Base-by-base conservation (phyloP, 2,329 filamentous ascomycete species). In the Colletotrichum spaethianum region DNA sequence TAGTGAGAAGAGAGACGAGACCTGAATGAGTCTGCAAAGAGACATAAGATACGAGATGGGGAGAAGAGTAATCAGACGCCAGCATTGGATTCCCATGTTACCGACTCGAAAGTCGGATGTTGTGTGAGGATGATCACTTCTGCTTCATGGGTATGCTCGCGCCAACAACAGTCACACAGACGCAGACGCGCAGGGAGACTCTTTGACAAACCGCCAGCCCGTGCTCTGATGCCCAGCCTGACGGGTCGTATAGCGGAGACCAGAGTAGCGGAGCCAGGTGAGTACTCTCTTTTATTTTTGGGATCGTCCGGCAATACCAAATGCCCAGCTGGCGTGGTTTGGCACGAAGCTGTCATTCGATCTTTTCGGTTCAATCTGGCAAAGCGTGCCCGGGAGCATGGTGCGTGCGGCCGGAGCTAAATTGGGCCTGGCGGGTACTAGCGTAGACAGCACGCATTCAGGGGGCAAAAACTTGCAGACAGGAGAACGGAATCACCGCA, bases 271-370 rank as follows among this genome's bases (percentile, higher is more conserved):
- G 23, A 36, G 48, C 65, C 46, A 18, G 55, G 36, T 11, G 28
- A n/a, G 57, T 40, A 23, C 28, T 33, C 63, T 52, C 64, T 38
- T 52, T 52, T 66, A 55, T 66, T 70, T 70, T 70, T 44, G 53
- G 62, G 53, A 53, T 33, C 23, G 20, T 31, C 26, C 20, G n/a
- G 61, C 18, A 12, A 52, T 33, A 23, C 40, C 26, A 52, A 26
- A n/a, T 8, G 11, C 0, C 11, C 11, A 50, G 26, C 33, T 50
- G n/a, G 46, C 46, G 55, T 38, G 53, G 14, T 61, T n/a, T 33
- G 36, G n/a, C 69, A 31, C 26, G 40, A 26, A 69, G 28, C 53
- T 66, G 67, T 70, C 67, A 62, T 66, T 66, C 60, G 53, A 70
- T 66, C 23, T 61, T 50, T 42, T 20, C 23, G 31, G 18, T n/a